Base-by-base conservation (phyloP, 2,329 filamentous ascomycete genomes). In the Diaporthe citriasiana region DNA sequence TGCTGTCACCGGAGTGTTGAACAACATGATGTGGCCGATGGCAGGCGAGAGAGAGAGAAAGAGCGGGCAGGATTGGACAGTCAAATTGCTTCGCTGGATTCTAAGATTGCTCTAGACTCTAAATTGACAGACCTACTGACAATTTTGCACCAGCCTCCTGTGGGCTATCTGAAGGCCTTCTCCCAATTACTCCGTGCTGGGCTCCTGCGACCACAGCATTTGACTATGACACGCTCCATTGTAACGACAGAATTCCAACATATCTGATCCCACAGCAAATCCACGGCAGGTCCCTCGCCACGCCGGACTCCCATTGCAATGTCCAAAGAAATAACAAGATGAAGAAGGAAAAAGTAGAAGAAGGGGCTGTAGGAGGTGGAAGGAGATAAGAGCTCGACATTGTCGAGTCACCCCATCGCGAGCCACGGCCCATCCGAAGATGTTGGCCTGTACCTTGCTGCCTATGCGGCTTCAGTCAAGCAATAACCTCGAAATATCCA, bases 401-500 rank as follows among this genome's bases (percentile, higher is more conserved):
- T 51, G 45, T 25, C 30, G 30, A 19, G 63, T 25, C 13, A 51
- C 12, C 22, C 13, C 10, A 42, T 51, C 22, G 33, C 22, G 45
- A 2, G 60, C 27, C 13, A 38, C 19, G 27, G 12, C 33, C 30
- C 45, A n/a, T 25, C 45, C 15, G 30, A 38, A 38, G 22, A 50
- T 1, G 7, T 13, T 33, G 22, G 15, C 33, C 45, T 38, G 30
- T 9, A 19, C 19, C 63, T 27, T 38, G 47, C 45, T 22, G 63
- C 33, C 15, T 13, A 9, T 40, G 35, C 33, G n/a, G 15, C 15
- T 57, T 42, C 60, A 70, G 63, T 91, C 89, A n/a, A 91, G 83
- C 3, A 92, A 80, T 2, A 92, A 83, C 17, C 90, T 86, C 22
- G 89, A 89, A 59, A 92, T 90, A 69, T 90, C 90, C 90, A 92